Evolutionary conservation across 116 monocot species (phyloP), one percentile per base, ranked within the genome.

Genomic region (Phalaenopsis hybrid): DNA sequence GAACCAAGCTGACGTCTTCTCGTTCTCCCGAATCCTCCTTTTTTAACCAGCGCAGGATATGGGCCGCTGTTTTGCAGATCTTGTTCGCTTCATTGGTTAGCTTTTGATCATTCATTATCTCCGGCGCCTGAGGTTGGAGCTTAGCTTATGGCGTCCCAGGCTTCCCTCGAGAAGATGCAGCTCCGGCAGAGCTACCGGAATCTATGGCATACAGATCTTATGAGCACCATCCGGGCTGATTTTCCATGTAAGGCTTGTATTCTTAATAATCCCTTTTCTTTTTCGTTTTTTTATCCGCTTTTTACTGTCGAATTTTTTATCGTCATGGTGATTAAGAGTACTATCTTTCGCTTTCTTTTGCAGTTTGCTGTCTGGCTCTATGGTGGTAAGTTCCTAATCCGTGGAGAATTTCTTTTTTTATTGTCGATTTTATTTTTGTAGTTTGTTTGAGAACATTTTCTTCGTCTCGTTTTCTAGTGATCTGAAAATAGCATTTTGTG

Each of bases 111-210:
- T 18, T 80, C 70, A 37, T 74, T 57, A 33, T 74, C 28, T 25
- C 15, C 61, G 44, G 44, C 13, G 63, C n/a, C 8, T 46, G 37
- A n/a, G 20, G 16, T 65, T 52, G 59, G 11, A 9, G 17, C 44
- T 21, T 12, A 8, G 80, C 41, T 34, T 45, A 85, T 85, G 86
- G 82, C 79, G 84, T 81, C 81, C 57, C 90, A 90, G 83, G 88
- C 81, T 73, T 63, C 78, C 63, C 17, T 88, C 72, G 86, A 88
- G 16, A 90, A 88, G 90, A 88, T 90, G 90, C 86, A 90, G 88
- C 83, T 90, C 82, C 86, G 90, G 41, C 88, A 88, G 90, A 86
- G 57, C 83, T 90, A 88, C 80, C 81, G 88, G 67, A 90, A 90
- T 51, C 34, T 90, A 44, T 90, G 90, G 90, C 90, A 90, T 86